phyloP scores from a whole-genome alignment of 108 stramenopile species.

The Stephanodiscus triporus region DNA sequence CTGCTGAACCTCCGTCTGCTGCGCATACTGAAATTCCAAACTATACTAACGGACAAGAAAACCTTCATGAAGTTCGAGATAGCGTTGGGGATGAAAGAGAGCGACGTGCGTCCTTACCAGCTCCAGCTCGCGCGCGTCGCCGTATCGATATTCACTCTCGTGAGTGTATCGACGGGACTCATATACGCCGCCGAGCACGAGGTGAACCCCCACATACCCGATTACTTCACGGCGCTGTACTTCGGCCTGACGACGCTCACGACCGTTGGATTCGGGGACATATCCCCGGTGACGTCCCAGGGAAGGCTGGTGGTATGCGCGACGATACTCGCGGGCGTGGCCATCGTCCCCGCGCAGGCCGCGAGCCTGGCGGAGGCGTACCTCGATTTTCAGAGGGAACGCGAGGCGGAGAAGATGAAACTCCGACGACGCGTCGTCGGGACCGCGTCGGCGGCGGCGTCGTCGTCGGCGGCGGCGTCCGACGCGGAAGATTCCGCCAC shows the following conservation, averaged over 20 bases:
- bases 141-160: conserved; percentile 69
- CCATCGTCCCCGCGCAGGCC: conserved; percentile 79
- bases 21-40: conserved; percentile 72
- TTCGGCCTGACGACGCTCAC: conserved; percentile 83
- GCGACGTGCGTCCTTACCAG: conserved; percentile 62
- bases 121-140: conserved; percentile 79
- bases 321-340: conserved; percentile 75
- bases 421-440: conserved; percentile 1
- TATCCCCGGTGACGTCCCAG: conserved; percentile 69
- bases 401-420: background rate
- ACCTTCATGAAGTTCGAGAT: conserved; percentile 66
- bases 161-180: conserved; percentile 74
- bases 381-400: conserved; percentile 48
- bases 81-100: conserved; percentile 60
- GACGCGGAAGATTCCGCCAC: background rate
- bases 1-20: conserved; percentile 69
- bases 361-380: conserved; percentile 51
- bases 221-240: conserved; percentile 84
- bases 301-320: conserved; percentile 73
- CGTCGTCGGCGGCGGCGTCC: background rate
- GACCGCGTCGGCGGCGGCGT: background rate
- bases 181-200: conserved; percentile 81
- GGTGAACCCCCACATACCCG: conserved; percentile 71
- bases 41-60: conserved; percentile 63
- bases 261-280: conserved; percentile 83